Evolutionary conservation across 257 asterid genomes (phyloP), one percentile per base, ranked within the genome.

Genomic region (Thymus mandschuricus): DNA sequence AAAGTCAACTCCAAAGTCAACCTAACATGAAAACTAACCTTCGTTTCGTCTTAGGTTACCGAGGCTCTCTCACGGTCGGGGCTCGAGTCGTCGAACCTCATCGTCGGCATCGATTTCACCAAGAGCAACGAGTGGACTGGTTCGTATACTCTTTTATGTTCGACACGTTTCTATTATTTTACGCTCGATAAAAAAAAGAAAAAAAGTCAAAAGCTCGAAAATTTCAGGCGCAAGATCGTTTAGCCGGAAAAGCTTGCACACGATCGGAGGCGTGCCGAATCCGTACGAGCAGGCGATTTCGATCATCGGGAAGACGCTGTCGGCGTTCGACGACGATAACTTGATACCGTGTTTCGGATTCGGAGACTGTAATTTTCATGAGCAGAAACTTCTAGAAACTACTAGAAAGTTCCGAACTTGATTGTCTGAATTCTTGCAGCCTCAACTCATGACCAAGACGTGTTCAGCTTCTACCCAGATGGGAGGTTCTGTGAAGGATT

Each of bases 91-190:
- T 85, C 87, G 4, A 85, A 85, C 52, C 84, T 85, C 3, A 85
- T 85, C 35, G 84, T 85, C 41, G 89, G 89, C 33, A 82, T 85
- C 38, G 89, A 85, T 75, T 85, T 82, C 45, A 85, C 89, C 44
- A 85, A 80, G 85, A 85, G 89, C 83, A 85, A 85, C 66, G 89
- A 82, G 43, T 80, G 87, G 89, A 82, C 89, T 65, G 87, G 87
- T 83, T 80, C 49, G 49, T 38, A 38, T 38, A 38, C 44, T 38
- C 44, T 38, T 38, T 38, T 38, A 0, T 21, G 21, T 21, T 21
- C 21, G 21, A 21, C 21, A 21, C 21, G 21, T 21, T 21, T 21
- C 21, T 21, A 34, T 38, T 7, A 38, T 38, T 38, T 38, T 7
- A 5, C 6, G 6, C 4, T 33, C 35, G 35, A 34, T 0, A 2